Conservation (phyloP, 352 stramenopile genomes). For the Aphanomyces invadans region DNA sequence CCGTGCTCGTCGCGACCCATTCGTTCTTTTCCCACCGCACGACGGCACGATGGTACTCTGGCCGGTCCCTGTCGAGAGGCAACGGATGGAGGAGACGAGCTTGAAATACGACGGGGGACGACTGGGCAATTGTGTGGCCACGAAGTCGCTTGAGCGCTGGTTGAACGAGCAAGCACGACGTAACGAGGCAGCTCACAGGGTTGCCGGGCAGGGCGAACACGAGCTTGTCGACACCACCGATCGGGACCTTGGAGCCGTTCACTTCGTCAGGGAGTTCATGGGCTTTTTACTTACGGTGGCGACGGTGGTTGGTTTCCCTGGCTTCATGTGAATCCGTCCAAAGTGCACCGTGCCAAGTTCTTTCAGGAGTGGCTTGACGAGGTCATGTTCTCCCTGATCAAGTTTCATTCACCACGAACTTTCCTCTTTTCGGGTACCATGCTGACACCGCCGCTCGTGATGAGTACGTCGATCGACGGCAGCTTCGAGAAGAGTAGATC, state of each 20-base stretch:
- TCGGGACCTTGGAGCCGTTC: too few relatives aligned
- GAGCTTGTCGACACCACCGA: conserved; percentile 51
- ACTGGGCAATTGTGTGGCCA: conserved; percentile 45
- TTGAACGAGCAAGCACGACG: conserved; percentile 89
- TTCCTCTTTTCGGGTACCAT: too few relatives aligned
- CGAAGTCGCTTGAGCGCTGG: conserved; percentile 86
- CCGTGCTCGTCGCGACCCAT: conserved; percentile 86
- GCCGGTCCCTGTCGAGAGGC: conserved; percentile 84
- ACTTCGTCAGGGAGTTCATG: too few relatives aligned
- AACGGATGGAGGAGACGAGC: conserved; percentile 54
- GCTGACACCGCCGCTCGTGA: conserved; percentile 93
- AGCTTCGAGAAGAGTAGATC: conserved; percentile 39
- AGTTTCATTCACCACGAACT: too few relatives aligned
- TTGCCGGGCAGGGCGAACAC: conserved; percentile 96
- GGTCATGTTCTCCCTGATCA: conserved; percentile 80
- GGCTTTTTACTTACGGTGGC: conserved; percentile 68
- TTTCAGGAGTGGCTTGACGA: conserved; percentile 89
- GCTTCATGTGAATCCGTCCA: conserved; percentile 95
- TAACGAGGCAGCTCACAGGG: conserved; percentile 92
- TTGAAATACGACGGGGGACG: conserved; percentile 41
- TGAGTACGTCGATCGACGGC: conserved; percentile 81
- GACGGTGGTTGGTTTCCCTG: conserved; percentile 96
- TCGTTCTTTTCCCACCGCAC: conserved; percentile 47
- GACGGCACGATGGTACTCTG: conserved; percentile 91
- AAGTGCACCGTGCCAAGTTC: conserved; percentile 89